Percentiles rank a stretch among this genome's conserved stretches.
Evolutionary conservation across 495 filamentous ascomycete genomes (phyloP).

Genomic region (Neurospora sp.): DNA sequence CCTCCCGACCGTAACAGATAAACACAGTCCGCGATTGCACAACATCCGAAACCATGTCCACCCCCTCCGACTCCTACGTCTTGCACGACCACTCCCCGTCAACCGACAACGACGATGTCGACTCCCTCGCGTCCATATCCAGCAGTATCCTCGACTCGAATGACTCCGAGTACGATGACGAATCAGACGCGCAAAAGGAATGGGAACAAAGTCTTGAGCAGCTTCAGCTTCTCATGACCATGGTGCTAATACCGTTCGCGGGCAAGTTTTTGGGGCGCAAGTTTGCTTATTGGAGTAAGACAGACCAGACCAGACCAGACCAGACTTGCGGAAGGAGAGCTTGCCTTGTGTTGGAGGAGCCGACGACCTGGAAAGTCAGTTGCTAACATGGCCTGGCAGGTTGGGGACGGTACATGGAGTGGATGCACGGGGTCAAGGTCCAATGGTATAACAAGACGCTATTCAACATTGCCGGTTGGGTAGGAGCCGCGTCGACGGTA

Average conservation of each 20-base stretch:
- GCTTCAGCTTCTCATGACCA: slow-evolving; percentile 79
- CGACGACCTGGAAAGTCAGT: neutral
- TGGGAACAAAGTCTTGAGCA: slow-evolving; percentile 93
- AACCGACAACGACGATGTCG: slow-evolving; percentile 52
- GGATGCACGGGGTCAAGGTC: slow-evolving; percentile 45
- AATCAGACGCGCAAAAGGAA: slow-evolving; percentile 80
- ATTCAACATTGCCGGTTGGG: slow-evolving; percentile 59
- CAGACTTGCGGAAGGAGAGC: neutral
- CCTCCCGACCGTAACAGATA: neutral
- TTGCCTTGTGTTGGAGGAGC: neutral
- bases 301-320: neutral
- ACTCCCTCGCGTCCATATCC: slow-evolving; percentile 68
- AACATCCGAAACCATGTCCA: slow-evolving; percentile 9
- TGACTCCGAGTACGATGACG: slow-evolving; percentile 39
- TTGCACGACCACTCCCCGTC: slow-evolving; percentile 29
- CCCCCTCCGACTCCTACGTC: slow-evolving; percentile 32
- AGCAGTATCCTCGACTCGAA: slow-evolving; percentile 42
- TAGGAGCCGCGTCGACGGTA: slow-evolving; percentile 60
- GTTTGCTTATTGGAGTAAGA: slow-evolving; percentile 93
- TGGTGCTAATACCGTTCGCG: slow-evolving; percentile 86
- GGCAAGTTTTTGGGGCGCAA: slow-evolving; percentile 89
- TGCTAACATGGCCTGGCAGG: slow-evolving; percentile 23
- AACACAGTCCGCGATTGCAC: neutral
- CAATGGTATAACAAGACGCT: slow-evolving; percentile 37
- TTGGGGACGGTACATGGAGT: slow-evolving; percentile 50